Percentiles rank a stretch among this genome's conserved stretches.
Conservation (phyloP, 2,329 filamentous ascomycete species). For the Fusarium sp. region DNA sequence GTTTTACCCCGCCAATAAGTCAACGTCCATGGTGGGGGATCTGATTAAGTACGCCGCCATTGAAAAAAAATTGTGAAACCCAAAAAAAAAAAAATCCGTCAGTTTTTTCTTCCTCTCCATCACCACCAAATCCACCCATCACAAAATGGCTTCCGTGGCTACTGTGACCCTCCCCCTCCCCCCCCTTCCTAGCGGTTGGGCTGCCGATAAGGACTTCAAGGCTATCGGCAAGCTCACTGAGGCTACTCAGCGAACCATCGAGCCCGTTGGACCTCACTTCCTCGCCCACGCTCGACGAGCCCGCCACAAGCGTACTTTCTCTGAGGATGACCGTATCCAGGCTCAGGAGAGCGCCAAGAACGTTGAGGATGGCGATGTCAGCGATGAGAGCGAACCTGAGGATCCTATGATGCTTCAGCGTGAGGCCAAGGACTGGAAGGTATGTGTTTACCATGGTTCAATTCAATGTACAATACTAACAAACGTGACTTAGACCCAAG, state of each 20-base stretch:
- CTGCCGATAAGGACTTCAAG: constrained; percentile 93
- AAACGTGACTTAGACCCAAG: constrained; percentile 74
- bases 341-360: constrained; percentile 96
- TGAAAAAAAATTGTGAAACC: constrained; percentile 28
- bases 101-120: constrained; percentile 31
- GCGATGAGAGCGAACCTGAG: constrained; percentile 93
- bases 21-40: constrained; percentile 39
- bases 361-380: constrained; percentile 89
- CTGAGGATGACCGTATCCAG: constrained; percentile 97
- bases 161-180: constrained; percentile 77
- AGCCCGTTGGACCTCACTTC: constrained; percentile 97
- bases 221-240: constrained; percentile 79
- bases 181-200: constrained; percentile 82
- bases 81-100: constrained; percentile 39
- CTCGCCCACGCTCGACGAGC: constrained; percentile 95
- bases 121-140: constrained; percentile 41
- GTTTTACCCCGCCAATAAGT: constrained; percentile 44
- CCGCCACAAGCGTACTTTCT: constrained; percentile 97
- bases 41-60: constrained; percentile 20
- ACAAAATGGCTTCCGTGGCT: constrained; percentile 72
- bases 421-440: constrained; percentile 99
- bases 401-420: constrained; percentile 91
- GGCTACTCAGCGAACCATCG: constrained; percentile 86
- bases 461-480: background rate
- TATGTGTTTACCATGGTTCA: constrained; percentile 54